Evolutionary conservation across 1,139 yeast species (phyloP).

Genomic region (Geotrichum carabidarum): DNA sequence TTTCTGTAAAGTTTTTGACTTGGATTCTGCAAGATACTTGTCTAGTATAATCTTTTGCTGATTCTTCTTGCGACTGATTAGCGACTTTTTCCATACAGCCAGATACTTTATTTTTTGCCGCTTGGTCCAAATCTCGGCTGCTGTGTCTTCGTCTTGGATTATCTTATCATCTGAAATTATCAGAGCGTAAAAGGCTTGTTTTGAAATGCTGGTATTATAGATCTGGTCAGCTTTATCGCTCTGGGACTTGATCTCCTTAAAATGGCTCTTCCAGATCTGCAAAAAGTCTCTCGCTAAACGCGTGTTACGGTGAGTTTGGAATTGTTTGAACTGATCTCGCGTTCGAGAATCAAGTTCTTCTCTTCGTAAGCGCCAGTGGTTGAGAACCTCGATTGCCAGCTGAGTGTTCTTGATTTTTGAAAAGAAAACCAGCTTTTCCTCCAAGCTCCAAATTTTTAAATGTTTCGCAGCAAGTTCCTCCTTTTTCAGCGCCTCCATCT

Average conservation of each 20-base stretch:
- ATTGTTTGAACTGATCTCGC: not conserved
- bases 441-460: slow-evolving; percentile 10
- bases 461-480: slow-evolving; percentile 1
- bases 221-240: slow-evolving; percentile 1
- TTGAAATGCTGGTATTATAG: slow-evolving; percentile 8
- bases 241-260: not conserved
- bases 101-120: not conserved
- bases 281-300: not conserved
- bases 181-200: slow-evolving; percentile 10
- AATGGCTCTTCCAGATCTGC: slow-evolving; percentile 1
- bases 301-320: not conserved
- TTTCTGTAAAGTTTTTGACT: not conserved
- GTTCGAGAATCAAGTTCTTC: not conserved
- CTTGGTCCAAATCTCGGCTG: not conserved
- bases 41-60: not conserved
- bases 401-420: slow-evolving; percentile 5
- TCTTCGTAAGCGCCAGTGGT: slow-evolving; percentile 6
- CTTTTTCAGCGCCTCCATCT: not conserved
- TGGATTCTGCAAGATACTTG: not conserved
- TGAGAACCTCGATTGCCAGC: slow-evolving; percentile 4
- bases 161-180: slow-evolving; percentile 2
- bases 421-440: not conserved
- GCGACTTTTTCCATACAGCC: slow-evolving; percentile 4
- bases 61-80: not conserved
- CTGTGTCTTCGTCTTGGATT: not conserved